Conservation (phyloP, 1,284 basidiomycete genomes). For the Boletus sp. region DNA sequence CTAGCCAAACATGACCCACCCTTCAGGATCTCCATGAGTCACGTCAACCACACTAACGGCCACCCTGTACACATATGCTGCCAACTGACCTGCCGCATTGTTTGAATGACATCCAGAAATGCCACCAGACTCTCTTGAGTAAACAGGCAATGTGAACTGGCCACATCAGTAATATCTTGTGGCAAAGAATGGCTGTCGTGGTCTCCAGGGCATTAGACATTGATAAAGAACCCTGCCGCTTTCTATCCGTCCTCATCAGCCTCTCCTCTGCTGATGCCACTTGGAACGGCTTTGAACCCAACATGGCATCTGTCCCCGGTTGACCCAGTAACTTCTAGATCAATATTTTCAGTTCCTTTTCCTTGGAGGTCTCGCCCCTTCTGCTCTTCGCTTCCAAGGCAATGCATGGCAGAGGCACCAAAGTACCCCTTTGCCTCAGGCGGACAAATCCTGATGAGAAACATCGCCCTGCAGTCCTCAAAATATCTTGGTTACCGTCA, state of each 20-base stretch:
- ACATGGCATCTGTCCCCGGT: not conserved
- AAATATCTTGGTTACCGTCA: not conserved
- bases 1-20: slow-evolving; percentile 42
- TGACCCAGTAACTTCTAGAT: not conserved
- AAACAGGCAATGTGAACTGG: slow-evolving; percentile 52
- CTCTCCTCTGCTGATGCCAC: not conserved
- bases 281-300: not conserved
- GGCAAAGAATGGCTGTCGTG: slow-evolving; percentile 23
- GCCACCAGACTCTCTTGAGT: slow-evolving; percentile 89
- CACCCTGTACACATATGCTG: slow-evolving; percentile 60
- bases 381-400: not conserved
- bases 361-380: not conserved
- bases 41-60: slow-evolving; percentile 62
- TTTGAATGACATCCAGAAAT: slow-evolving; percentile 72
- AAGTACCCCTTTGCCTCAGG: not conserved
- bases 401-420: not conserved
- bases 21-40: slow-evolving; percentile 80
- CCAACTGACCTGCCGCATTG: slow-evolving; percentile 55
- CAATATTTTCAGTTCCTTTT: not conserved
- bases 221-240: not conserved
- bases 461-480: not conserved
- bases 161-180: slow-evolving; percentile 21
- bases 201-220: not conserved
- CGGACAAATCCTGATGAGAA: not conserved
- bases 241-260: not conserved